Percentiles rank a stretch among this genome's conserved stretches.
These are phyloP conservation scores for Anthracocystis walkeri DNA, from an alignment of 1,284 basidiomycete genomes.

Conservation along the genomic window DNA sequence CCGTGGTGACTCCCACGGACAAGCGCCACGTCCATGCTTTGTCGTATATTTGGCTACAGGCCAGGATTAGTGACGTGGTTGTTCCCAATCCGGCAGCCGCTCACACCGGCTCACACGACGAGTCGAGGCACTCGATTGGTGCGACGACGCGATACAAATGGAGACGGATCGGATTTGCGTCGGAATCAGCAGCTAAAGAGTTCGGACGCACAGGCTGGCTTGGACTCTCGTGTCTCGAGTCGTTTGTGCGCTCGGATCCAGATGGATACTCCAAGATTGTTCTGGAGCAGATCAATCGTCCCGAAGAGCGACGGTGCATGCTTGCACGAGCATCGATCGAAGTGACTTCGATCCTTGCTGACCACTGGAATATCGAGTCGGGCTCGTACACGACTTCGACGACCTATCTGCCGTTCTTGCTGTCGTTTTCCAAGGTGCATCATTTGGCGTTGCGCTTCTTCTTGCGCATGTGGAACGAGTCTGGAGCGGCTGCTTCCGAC, in stretches of 20 bases:
- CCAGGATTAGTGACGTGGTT: conserved; percentile 69
- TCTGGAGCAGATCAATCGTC: conserved; percentile 84
- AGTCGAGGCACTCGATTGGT: conserved; percentile 66
- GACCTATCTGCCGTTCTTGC: conserved; percentile 87
- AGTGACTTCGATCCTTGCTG: conserved; percentile 76
- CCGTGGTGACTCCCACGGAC: conserved; percentile 73
- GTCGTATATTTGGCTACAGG: conserved; percentile 64
- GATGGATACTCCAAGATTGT: conserved; percentile 87
- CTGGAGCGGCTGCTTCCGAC: conserved; percentile 76
- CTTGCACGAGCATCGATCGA: conserved; percentile 87
- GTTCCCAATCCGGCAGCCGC: conserved; percentile 73
- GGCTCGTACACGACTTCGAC: conserved; percentile 80
- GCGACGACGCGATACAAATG: conserved; percentile 75
- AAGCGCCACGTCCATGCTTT: conserved; percentile 62
- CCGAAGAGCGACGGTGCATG: conserved; percentile 82
- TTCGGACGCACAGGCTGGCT: conserved; percentile 83
- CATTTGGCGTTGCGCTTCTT: conserved; percentile 87
- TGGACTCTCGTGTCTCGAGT: conserved; percentile 77
- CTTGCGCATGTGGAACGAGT: conserved; percentile 93
- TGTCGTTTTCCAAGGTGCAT: conserved; percentile 85
- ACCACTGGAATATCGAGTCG: conserved; percentile 60
- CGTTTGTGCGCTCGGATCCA: conserved; percentile 79
- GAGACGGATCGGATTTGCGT: conserved; percentile 82
- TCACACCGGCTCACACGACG: conserved; percentile 72
- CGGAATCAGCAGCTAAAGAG: conserved; percentile 82